Evolutionary conservation across 345 rosid species (phyloP).

Genomic region (Geranium rotundifolium): DNA sequence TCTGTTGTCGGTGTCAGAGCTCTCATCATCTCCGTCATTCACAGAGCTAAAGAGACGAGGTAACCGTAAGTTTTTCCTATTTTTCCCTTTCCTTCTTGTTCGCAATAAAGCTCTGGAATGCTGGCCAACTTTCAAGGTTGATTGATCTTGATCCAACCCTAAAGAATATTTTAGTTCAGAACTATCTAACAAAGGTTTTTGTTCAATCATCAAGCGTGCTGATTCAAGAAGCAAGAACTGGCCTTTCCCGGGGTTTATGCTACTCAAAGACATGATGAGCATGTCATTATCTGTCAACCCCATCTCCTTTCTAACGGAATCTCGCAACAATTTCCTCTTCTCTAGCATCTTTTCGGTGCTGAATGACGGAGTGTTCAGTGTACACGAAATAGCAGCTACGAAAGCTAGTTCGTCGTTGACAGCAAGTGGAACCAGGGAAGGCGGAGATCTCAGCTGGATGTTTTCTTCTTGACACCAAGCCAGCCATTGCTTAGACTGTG

Average conservation of each 20-base stretch:
- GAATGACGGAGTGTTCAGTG: constrained; percentile 58
- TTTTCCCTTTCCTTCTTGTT: constrained; percentile 1
- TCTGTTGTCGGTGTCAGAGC: constrained; percentile 3
- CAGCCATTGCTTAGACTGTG: constrained; percentile 76
- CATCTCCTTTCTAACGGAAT: constrained; percentile 62
- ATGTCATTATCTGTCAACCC: constrained; percentile 63
- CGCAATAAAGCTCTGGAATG: constrained; percentile 59
- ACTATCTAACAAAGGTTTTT: constrained; percentile 18
- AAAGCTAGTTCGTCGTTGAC: constrained; percentile 91
- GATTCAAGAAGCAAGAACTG: constrained; percentile 87
- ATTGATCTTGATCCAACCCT: constrained; percentile 15
- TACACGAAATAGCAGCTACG: constrained; percentile 72
- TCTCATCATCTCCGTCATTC: too few relatives aligned
- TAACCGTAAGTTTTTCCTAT: constrained; percentile 17
- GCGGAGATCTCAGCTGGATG: constrained; percentile 73
- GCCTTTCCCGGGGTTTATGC: constrained; percentile 88
- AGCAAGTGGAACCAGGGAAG: constrained; percentile 69
- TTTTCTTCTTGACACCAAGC: constrained; percentile 83
- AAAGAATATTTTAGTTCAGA: constrained; percentile 26
- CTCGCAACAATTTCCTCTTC: constrained; percentile 48
- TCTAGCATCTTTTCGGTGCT: constrained; percentile 51
- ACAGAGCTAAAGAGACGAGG: constrained; percentile 10
- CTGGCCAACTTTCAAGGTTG: constrained; percentile 34
- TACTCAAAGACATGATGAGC: constrained; percentile 88
- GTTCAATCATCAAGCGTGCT: constrained; percentile 32